Evolutionary conservation across 306 rosid genomes (phyloP).

Genomic region (Prinsepia uniflora): DNA sequence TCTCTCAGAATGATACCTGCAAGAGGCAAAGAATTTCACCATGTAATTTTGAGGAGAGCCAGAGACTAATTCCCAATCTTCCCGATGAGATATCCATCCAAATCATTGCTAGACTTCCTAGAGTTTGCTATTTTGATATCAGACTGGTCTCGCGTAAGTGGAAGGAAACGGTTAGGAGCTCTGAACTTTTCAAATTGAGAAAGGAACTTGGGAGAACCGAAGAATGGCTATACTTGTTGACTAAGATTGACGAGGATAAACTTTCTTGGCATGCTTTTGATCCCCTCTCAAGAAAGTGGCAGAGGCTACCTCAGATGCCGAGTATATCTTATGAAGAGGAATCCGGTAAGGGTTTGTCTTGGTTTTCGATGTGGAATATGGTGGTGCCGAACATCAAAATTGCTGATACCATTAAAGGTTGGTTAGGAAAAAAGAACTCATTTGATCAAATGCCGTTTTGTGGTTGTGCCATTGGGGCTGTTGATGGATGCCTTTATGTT

Average conservation of each 20-base stretch:
- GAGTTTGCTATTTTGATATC: constrained; percentile 52
- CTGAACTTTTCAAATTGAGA: constrained; percentile 61
- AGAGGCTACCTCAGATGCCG: constrained; percentile 80
- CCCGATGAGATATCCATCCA: constrained; percentile 91
- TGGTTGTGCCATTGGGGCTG: constrained; percentile 81
- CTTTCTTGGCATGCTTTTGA: constrained; percentile 78
- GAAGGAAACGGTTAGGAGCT: constrained; percentile 55
- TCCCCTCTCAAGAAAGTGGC: constrained; percentile 74
- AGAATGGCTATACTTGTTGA: constrained; percentile 85
- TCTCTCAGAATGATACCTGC: constrained; percentile 42
- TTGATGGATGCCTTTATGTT: constrained; percentile 84
- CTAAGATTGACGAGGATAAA: constrained; percentile 61
- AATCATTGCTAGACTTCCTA: constrained; percentile 86
- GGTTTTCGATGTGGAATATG: constrained; percentile 72
- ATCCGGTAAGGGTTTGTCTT: constrained; percentile 46
- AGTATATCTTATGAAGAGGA: constrained; percentile 49
- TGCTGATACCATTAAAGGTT: constrained; percentile 67
- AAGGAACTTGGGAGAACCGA: constrained; percentile 77
- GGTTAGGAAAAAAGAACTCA: constrained; percentile 72
- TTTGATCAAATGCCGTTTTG: constrained; percentile 84
- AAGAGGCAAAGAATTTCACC: constrained; percentile 73
- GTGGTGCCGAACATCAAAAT: constrained; percentile 61
- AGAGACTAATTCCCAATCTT: constrained; percentile 71
- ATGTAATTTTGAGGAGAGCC: constrained; percentile 48
- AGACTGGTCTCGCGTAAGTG: constrained; percentile 74